These are phyloP conservation scores for Penicillium sp. DNA, from an alignment of 2,329 filamentous ascomycete genomes.

Conservation along the genomic window DNA sequence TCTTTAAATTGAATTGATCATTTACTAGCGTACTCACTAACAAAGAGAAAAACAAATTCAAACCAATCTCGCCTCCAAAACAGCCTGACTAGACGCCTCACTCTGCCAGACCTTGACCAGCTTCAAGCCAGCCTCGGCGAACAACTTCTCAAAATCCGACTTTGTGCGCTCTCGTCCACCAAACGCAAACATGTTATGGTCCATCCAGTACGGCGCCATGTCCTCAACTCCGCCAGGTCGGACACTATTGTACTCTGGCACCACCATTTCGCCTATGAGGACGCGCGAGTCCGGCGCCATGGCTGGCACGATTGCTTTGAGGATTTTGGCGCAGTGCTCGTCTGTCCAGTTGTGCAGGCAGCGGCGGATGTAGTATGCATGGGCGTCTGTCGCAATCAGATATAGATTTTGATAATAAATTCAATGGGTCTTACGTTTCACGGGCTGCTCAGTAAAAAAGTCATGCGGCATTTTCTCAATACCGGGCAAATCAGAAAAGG, in stretches of 20 bases:
- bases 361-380: conserved; percentile 23
- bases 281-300: conserved; percentile 35
- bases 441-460: conserved; percentile 14
- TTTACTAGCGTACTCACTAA: background rate
- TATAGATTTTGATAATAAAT: background rate
- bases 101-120: conserved; percentile 24
- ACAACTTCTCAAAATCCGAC: conserved; percentile 21
- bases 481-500: conserved; percentile 23
- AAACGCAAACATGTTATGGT: conserved; percentile 27
- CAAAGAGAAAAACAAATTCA: background rate
- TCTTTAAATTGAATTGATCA: background rate
- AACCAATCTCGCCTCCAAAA: conserved; percentile 15
- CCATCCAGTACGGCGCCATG: conserved; percentile 27
- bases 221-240: conserved; percentile 20
- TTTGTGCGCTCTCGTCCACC: conserved; percentile 27
- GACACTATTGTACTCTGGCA: conserved; percentile 26
- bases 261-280: conserved; percentile 43
- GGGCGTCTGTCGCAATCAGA: conserved; percentile 5
- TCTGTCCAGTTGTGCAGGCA: conserved; percentile 26
- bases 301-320: conserved; percentile 27
- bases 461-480: conserved; percentile 27
- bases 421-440: conserved; percentile 15
- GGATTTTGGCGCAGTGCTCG: conserved; percentile 17
- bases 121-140: conserved; percentile 21
- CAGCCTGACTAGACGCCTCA: conserved; percentile 15